Conservation (phyloP, 352 stramenopile genomes). For the Phytophthora multivora region DNA sequence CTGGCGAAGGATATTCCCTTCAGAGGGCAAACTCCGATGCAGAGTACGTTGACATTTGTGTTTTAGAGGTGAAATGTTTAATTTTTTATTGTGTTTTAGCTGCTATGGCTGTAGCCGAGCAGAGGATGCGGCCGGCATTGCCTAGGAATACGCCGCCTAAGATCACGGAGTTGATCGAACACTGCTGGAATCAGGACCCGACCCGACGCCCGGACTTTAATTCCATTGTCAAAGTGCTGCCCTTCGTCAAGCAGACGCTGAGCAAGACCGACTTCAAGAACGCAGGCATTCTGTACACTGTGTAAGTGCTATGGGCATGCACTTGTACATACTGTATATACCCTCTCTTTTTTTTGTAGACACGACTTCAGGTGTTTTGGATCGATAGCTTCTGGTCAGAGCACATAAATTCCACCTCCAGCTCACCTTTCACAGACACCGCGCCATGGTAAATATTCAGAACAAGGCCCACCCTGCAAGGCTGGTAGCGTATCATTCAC, state of each 20-base stretch:
- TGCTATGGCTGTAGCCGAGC: constrained; percentile 67
- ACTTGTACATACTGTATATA: constrained; percentile 8
- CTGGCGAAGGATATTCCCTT: constrained; percentile 67
- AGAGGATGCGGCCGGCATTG: constrained; percentile 63
- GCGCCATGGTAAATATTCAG: no score
- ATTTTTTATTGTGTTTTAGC: constrained; percentile 23
- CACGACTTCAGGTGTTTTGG: neutral
- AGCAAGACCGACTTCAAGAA: constrained; percentile 57
- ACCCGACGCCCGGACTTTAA: constrained; percentile 53
- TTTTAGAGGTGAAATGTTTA: neutral
- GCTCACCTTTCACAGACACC: no score
- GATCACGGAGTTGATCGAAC: constrained; percentile 56
- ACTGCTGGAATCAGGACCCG: constrained; percentile 69
- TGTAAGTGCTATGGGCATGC: neutral
- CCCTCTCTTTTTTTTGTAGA: constrained; percentile 2
- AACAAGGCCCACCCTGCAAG: no score
- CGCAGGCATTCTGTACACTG: constrained; percentile 30
- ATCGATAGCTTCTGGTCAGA: no score
- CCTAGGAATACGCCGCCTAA: constrained; percentile 59
- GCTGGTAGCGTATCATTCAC: no score
- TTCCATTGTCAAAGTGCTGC: constrained; percentile 54
- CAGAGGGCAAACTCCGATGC: constrained; percentile 61
- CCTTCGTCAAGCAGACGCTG: constrained; percentile 51
- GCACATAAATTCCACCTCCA: no score
- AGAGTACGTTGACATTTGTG: constrained; percentile 22